phyloP scores from a whole-genome alignment of 108 stramenopile species.

The Pseudonitzschia delicatissima region DNA sequence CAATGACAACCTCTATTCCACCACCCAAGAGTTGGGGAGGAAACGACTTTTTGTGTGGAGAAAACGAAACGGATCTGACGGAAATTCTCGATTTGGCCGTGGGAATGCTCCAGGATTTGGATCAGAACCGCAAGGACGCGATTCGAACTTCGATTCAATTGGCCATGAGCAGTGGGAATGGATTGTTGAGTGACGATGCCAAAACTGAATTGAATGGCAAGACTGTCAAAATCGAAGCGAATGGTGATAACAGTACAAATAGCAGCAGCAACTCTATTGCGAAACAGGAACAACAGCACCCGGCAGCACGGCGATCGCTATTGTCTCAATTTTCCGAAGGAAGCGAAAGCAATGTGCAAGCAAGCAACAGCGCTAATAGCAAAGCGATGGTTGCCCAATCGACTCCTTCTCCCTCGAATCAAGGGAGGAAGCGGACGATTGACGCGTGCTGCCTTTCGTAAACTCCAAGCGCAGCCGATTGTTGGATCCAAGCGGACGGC shows the following conservation, averaged over 20 bases:
- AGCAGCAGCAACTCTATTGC: neutral
- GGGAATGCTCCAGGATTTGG: slow-evolving; percentile 86
- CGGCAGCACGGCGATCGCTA: slow-evolving; percentile 5
- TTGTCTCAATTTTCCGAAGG: neutral
- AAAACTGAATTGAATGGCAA: neutral
- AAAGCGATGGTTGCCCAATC: neutral
- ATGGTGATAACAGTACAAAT: neutral
- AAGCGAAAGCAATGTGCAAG: neutral
- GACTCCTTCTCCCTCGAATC: neutral
- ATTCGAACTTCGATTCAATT: slow-evolving; percentile 74
- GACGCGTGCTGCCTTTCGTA: slow-evolving; percentile 71
- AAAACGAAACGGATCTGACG: slow-evolving; percentile 74
- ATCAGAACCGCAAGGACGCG: slow-evolving; percentile 87
- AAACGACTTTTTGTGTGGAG: slow-evolving; percentile 40
- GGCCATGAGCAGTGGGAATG: neutral
- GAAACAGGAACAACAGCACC: neutral
- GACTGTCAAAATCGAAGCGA: neutral
- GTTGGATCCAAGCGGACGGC: slow-evolving; percentile 40
- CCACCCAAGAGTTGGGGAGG: slow-evolving; percentile 6
- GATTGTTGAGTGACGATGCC: neutral
- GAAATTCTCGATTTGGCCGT: slow-evolving; percentile 80
- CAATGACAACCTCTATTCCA: neutral
- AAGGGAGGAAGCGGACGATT: slow-evolving; percentile 33
- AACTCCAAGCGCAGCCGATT: slow-evolving; percentile 38
- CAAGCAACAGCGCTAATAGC: slow-evolving; percentile 8